Conservation (phyloP, 192 early-diverging fungal genomes). For the Backusella australiensis region DNA sequence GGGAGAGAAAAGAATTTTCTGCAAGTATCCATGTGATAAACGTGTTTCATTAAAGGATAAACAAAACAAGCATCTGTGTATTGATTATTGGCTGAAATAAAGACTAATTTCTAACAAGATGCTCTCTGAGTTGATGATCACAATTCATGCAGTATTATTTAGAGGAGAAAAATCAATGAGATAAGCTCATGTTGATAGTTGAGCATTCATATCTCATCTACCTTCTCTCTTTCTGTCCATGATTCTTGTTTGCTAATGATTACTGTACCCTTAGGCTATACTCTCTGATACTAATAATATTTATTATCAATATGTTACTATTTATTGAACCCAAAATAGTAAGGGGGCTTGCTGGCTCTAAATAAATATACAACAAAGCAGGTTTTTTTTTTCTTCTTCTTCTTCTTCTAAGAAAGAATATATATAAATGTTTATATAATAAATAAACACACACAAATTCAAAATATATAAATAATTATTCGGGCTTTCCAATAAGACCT, state of each 20-base stretch:
- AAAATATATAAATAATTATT: conserved; percentile 19
- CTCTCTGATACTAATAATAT: background rate
- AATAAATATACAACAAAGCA: background rate
- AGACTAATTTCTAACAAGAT: background rate
- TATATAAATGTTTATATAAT: background rate
- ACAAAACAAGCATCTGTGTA: background rate
- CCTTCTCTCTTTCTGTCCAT: background rate
- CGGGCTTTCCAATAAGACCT: conserved; percentile 33
- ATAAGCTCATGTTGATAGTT: too few species aligned
- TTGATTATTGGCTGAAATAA: too few species aligned
- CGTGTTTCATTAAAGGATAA: background rate
- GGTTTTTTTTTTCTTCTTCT: background rate
- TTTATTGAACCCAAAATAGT: background rate
- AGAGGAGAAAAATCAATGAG: too few species aligned
- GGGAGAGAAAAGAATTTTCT: background rate
- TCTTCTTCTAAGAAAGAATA: background rate
- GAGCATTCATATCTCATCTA: too few species aligned
- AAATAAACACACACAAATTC: background rate
- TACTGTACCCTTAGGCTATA: background rate
- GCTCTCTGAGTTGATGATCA: background rate
- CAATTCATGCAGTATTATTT: background rate
- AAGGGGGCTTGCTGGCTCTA: background rate
- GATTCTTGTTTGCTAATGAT: background rate
- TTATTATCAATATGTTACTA: background rate
- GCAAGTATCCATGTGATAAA: background rate